A percentile compares a stretch with the other conserved stretches of the same genome.
Evolutionary conservation across 192 early-diverging fungal genomes (phyloP).

Genomic region (Mortierella alpina): DNA sequence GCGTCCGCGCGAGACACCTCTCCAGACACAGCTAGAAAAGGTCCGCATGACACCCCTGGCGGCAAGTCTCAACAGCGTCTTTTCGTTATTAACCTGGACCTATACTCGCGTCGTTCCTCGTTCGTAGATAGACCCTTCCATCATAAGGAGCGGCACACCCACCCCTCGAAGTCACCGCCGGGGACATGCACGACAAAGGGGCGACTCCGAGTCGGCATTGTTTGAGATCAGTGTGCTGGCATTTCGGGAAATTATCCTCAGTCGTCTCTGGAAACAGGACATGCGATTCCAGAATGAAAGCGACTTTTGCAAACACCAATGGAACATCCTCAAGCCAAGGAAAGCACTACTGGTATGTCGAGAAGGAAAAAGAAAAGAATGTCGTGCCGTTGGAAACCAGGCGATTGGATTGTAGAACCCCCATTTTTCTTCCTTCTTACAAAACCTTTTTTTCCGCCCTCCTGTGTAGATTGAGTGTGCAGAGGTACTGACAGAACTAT

Average conservation of each 20-base stretch:
- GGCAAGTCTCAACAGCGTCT: background rate
- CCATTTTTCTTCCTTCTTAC: too few relatives aligned
- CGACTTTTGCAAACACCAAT: conserved; percentile 47
- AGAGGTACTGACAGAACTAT: conserved; percentile 31
- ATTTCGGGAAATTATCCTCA: conserved; percentile 41
- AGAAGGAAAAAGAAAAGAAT: background rate
- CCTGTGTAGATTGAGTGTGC: conserved; percentile 46
- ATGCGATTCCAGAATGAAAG: conserved; percentile 26
- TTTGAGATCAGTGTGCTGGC: conserved; percentile 43
- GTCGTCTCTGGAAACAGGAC: conserved; percentile 39
- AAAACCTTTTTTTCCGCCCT: background rate
- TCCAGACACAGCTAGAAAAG: conserved; percentile 33
- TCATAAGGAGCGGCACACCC: conserved; percentile 25
- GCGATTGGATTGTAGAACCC: background rate
- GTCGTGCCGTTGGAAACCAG: background rate
- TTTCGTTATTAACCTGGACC: background rate
- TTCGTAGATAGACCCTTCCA: conserved; percentile 36
- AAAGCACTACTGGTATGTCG: conserved; percentile 18
- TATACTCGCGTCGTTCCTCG: background rate
- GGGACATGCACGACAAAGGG: conserved; percentile 18
- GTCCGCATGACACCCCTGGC: background rate
- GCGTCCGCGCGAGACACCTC: conserved; percentile 15
- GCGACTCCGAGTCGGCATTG: background rate
- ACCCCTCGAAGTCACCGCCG: conserved; percentile 20
- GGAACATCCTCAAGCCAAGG: conserved; percentile 33